These are phyloP conservation scores for Poteriospumella lacustris DNA, from an alignment of 108 stramenopile genomes.

Conservation along the genomic window DNA sequence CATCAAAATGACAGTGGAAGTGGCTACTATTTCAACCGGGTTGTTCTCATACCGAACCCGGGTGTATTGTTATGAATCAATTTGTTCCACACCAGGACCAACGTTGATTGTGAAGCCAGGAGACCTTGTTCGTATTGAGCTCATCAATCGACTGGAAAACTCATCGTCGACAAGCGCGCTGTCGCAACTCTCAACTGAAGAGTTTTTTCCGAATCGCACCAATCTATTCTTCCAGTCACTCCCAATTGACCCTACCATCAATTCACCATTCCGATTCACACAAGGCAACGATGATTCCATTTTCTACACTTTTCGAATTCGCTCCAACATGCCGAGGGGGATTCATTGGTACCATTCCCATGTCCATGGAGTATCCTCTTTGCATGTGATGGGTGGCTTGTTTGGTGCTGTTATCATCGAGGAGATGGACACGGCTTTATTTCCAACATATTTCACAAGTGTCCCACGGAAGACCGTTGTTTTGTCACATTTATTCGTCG, in stretches of 20 bases:
- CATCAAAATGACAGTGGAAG: not conserved
- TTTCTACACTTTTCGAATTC: not conserved
- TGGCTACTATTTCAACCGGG: not conserved
- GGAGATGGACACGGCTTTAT: not conserved
- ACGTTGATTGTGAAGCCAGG: not conserved
- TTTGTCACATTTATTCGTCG: not conserved
- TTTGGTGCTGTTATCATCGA: not conserved
- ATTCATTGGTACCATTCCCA: not conserved
- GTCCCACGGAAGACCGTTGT: not conserved
- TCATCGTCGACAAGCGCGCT: not conserved
- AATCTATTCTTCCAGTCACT: not conserved
- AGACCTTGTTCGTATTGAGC: not conserved
- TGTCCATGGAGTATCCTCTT: not conserved
- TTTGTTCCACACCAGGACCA: not conserved
- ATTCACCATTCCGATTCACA: not conserved
- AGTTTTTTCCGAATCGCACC: not conserved
- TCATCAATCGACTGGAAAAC: not conserved
- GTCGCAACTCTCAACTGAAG: not conserved
- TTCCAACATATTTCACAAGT: not conserved
- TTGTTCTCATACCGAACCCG: not conserved
- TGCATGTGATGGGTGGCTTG: conserved; percentile 2
- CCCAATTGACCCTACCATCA: not conserved
- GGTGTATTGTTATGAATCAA: not conserved
- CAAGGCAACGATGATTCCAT: not conserved
- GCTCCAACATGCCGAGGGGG: not conserved